Conservation (phyloP, 164 flowering plant species). For the Umbilicus rupestris region DNA sequence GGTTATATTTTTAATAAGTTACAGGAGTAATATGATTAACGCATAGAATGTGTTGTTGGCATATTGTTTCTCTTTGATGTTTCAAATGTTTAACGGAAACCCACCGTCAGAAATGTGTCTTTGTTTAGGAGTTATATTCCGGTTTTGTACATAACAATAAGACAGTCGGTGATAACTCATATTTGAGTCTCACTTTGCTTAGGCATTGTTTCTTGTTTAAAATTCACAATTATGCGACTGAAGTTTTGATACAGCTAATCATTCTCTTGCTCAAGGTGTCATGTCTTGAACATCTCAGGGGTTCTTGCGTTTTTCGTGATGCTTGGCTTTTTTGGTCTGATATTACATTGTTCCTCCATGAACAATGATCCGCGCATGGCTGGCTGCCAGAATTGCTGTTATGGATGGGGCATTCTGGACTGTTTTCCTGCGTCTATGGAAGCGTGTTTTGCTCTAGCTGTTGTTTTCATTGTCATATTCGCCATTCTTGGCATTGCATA, state of each 20-base stretch:
- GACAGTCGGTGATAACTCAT: not conserved
- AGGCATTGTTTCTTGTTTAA: not conserved
- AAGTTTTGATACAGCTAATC: not conserved
- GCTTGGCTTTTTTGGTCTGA: constrained; percentile 74
- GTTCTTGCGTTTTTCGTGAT: constrained; percentile 78
- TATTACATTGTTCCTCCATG: constrained; percentile 71
- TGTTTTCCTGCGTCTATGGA: constrained; percentile 95
- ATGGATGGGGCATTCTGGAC: constrained; percentile 94
- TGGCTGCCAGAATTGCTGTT: constrained; percentile 87
- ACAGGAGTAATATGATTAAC: not conserved
- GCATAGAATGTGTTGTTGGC: no score
- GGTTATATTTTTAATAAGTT: not conserved
- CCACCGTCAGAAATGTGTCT: not conserved
- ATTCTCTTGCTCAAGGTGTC: not conserved
- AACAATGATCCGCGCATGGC: constrained; percentile 73
- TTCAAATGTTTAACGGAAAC: not conserved
- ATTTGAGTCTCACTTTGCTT: not conserved
- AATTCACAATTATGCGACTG: not conserved
- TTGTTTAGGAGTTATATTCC: not conserved
- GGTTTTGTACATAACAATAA: not conserved
- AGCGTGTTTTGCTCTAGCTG: constrained; percentile 72
- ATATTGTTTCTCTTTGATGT: not conserved
- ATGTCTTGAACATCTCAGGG: constrained; percentile 31
- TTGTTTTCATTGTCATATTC: constrained; percentile 74
- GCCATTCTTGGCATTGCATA: constrained; percentile 91